phyloP scores from a whole-genome alignment of 2,329 filamentous ascomycete species.

The Calonectria fujianensis region DNA sequence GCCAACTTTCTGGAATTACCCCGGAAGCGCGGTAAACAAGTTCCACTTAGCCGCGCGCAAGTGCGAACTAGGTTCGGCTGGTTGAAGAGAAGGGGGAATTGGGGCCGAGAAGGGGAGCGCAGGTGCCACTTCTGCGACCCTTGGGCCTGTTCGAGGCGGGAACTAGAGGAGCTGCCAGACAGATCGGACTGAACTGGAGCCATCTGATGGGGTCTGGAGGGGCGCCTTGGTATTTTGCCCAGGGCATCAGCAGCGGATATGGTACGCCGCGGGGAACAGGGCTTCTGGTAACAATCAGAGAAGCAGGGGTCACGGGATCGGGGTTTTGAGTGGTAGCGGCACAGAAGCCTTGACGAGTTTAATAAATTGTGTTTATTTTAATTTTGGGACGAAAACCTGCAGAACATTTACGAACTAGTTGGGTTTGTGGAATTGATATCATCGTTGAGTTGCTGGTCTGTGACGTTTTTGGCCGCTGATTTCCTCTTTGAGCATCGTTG shows the following conservation, averaged over 20 bases:
- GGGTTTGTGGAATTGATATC: background rate
- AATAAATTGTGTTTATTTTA: background rate
- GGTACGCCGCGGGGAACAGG: slow-evolving; percentile 16
- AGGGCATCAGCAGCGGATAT: slow-evolving; percentile 16
- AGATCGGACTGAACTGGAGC: slow-evolving; percentile 27
- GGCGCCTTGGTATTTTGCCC: background rate
- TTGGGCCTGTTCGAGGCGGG: slow-evolving; percentile 26
- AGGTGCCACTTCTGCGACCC: slow-evolving; percentile 29
- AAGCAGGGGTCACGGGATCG: slow-evolving; percentile 8
- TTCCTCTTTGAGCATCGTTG: slow-evolving; percentile 19
- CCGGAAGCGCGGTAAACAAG: slow-evolving; percentile 27
- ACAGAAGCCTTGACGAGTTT: slow-evolving; percentile 20
- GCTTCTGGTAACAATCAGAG: slow-evolving; percentile 5
- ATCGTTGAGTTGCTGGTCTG: background rate
- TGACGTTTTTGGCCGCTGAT: slow-evolving; percentile 16
- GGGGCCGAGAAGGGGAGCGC: slow-evolving; percentile 23
- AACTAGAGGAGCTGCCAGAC: slow-evolving; percentile 31
- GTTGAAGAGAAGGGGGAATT: slow-evolving; percentile 27
- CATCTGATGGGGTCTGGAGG: slow-evolving; percentile 5
- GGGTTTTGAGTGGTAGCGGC: background rate
- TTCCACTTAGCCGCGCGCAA: slow-evolving; percentile 30
- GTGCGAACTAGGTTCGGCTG: background rate
- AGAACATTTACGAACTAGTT: background rate
- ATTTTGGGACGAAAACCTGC: background rate
- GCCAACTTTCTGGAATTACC: slow-evolving; percentile 17